These are phyloP conservation scores for slime mould (Dictyostelium discoideum) DNA, from an alignment of 78 protist species.

Conservation along the genomic window DNA sequence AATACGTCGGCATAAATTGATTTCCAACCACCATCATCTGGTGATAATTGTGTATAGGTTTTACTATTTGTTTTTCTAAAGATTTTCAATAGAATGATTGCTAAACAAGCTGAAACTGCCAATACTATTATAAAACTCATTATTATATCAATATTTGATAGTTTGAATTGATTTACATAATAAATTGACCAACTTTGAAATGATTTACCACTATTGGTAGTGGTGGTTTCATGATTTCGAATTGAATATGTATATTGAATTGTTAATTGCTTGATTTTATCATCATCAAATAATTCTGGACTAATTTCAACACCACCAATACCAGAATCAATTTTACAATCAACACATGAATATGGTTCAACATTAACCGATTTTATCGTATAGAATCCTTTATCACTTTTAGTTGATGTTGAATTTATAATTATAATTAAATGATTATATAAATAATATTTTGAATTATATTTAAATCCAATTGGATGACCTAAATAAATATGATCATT, in stretches of 20 bases:
- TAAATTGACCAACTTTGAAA: neutral
- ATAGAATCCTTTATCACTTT: neutral
- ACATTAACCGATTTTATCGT: neutral
- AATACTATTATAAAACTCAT: neutral
- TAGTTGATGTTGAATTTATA: neutral
- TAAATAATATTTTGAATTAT: neutral
- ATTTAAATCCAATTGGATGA: constrained; percentile 19
- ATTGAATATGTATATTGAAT: neutral
- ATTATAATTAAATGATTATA: constrained; percentile 24
- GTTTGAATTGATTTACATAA: neutral
- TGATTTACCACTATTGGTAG: neutral
- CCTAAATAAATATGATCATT: constrained; percentile 14
- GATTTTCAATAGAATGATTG: neutral
- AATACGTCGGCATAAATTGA: constrained; percentile 77
- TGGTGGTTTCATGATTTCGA: neutral
- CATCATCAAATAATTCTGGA: neutral
- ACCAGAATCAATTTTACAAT: neutral
- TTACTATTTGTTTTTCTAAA: constrained; percentile 9
- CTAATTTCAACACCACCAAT: neutral
- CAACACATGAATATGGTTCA: neutral
- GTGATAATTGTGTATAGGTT: neutral
- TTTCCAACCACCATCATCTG: constrained; percentile 65
- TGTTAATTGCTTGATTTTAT: neutral
- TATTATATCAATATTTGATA: neutral
- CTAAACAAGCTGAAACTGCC: neutral